phyloP scores from a whole-genome alignment of 2,329 filamentous ascomycete genomes.

The Trichoderma sp. region DNA sequence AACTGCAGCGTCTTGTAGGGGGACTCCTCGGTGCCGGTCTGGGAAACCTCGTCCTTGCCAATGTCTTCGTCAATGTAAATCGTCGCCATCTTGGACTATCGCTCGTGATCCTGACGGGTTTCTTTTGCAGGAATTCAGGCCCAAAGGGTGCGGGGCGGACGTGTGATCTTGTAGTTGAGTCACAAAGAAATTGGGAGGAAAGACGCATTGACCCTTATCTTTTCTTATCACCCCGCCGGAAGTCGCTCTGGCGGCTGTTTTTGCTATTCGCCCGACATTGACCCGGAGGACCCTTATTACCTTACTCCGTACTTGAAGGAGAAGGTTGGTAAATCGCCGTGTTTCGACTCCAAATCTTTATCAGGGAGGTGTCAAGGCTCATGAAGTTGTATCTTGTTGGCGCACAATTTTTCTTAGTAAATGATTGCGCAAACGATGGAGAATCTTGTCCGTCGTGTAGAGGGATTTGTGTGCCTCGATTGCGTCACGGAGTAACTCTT shows the following conservation, averaged over 20 bases:
- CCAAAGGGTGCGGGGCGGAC: conserved; percentile 8
- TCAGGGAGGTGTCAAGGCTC: not conserved
- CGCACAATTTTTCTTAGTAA: not conserved
- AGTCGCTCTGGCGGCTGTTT: not conserved
- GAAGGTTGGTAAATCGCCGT: not conserved
- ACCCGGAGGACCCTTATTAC: not conserved
- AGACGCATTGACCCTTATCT: conserved; percentile 17
- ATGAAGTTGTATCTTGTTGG: not conserved
- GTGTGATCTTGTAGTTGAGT: conserved; percentile 17
- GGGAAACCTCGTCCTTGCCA: conserved; percentile 69
- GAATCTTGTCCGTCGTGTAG: not conserved
- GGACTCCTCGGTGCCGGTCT: conserved; percentile 67
- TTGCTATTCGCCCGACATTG: conserved; percentile 1
- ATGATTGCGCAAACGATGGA: not conserved
- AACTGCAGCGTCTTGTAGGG: conserved; percentile 81
- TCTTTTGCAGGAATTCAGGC: not conserved
- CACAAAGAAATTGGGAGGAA: conserved; percentile 10
- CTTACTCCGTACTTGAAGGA: not conserved
- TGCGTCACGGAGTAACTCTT: conserved; percentile 18
- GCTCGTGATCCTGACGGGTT: not conserved
- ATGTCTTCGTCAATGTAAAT: conserved; percentile 69
- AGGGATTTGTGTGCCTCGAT: conserved; percentile 17
- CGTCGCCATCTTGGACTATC: conserved; percentile 34
- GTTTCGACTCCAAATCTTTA: not conserved
- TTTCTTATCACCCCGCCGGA: conserved; percentile 22